phyloP scores from a whole-genome alignment of 2,329 filamentous ascomycete genomes.

The Apiospora saccharicola region DNA sequence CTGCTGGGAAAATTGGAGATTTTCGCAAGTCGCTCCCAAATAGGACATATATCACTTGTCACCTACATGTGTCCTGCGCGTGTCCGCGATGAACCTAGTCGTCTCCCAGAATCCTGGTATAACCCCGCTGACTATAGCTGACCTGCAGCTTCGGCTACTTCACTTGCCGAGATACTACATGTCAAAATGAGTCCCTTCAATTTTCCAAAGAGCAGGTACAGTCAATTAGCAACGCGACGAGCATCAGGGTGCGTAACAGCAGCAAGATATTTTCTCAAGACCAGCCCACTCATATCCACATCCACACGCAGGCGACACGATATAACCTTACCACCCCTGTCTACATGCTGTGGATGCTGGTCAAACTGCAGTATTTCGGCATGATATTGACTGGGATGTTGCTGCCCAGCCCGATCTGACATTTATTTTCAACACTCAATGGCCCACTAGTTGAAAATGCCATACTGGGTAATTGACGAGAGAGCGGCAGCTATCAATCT shows the following conservation, averaged over 20 bases:
- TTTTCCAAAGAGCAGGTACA: no score
- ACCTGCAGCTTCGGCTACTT: conserved; percentile 18
- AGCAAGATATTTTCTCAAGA: not conserved
- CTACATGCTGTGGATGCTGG: not conserved
- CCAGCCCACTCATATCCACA: not conserved
- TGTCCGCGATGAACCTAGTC: not conserved
- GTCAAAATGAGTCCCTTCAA: not conserved
- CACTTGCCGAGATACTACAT: conserved; percentile 3
- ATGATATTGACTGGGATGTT: not conserved
- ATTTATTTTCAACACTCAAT: conserved; percentile 2
- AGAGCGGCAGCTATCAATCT: not conserved
- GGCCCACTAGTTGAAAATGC: not conserved
- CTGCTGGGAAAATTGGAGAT: not conserved
- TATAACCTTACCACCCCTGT: conserved; percentile 15
- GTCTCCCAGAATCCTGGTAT: conserved; percentile 15
- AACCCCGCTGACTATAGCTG: conserved; percentile 7
- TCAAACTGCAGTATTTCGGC: not conserved
- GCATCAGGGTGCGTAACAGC: not conserved
- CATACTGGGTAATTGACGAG: not conserved
- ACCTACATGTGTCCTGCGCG: not conserved
- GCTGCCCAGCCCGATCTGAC: conserved; percentile 12
- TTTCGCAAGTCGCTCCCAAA: conserved; percentile 3
- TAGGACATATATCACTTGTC: conserved; percentile 8
- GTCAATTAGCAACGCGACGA: not conserved
- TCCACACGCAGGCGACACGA: not conserved